phyloP scores from a whole-genome alignment of 2,329 filamentous ascomycete genomes.

The Arthroderma uncinatum region DNA sequence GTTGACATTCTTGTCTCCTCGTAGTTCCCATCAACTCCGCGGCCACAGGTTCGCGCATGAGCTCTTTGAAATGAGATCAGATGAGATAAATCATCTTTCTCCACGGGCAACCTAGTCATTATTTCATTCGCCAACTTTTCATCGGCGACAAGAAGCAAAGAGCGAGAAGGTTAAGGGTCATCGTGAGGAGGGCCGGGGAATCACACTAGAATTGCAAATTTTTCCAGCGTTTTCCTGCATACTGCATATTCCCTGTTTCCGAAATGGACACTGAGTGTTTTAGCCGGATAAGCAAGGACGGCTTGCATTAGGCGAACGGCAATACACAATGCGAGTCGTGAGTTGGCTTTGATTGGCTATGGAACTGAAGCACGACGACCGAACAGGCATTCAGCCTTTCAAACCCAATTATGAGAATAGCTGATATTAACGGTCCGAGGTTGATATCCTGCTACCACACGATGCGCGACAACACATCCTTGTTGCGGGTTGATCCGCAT shows the following conservation, averaged over 20 bases:
- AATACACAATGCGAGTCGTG: neutral
- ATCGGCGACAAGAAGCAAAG: neutral
- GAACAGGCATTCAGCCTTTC: neutral
- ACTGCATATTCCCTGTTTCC: neutral
- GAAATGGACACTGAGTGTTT: neutral
- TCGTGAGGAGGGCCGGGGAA: neutral
- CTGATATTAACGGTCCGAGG: neutral
- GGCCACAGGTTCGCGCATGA: neutral
- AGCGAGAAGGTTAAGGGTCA: neutral
- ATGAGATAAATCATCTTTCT: neutral
- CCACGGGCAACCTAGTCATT: neutral
- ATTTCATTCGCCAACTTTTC: neutral
- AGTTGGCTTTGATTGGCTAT: neutral
- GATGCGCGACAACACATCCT: neutral
- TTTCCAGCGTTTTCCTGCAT: neutral
- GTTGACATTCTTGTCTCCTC: neutral
- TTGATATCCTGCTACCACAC: neutral
- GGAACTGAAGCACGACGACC: slow-evolving; percentile 3
- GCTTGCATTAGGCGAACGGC: slow-evolving; percentile 2
- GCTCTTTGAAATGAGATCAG: neutral
- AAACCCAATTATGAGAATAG: neutral
- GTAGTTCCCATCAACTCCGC: neutral
- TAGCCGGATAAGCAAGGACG: slow-evolving; percentile 1
- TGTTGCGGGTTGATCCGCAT: neutral
- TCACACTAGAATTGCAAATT: neutral